These are phyloP conservation scores for Neopestalotiopsis sp. DNA, from an alignment of 2,329 filamentous ascomycete species.

Conservation along the genomic window DNA sequence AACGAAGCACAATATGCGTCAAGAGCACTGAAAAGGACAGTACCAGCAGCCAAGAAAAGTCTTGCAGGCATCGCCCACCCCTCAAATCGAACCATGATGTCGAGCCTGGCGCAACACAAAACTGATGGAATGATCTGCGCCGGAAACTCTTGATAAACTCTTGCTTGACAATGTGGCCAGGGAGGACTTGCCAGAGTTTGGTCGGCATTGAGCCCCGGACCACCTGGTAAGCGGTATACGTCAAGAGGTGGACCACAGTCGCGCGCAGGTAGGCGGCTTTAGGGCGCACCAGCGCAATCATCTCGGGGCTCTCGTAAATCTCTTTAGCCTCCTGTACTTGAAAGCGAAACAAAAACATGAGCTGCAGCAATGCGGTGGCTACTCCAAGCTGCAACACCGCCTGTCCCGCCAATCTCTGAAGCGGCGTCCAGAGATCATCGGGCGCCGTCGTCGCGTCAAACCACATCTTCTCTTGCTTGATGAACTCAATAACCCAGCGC, in stretches of 20 bases:
- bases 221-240: conserved; percentile 33
- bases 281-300: not conserved
- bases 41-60: not conserved
- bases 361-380: not conserved
- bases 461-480: conserved; percentile 4
- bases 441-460: not conserved
- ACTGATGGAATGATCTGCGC: not conserved
- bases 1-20: not conserved
- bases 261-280: conserved; percentile 22
- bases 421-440: not conserved
- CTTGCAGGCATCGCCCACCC: not conserved
- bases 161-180: not conserved
- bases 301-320: not conserved
- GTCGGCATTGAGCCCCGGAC: conserved; percentile 13
- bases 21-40: not conserved
- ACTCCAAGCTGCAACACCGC: not conserved
- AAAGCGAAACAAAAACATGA: conserved; percentile 6
- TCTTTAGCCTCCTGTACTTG: not conserved
- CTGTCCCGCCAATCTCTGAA: not conserved
- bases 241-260: conserved; percentile 29
- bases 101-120: not conserved
- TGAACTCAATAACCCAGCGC: not conserved
- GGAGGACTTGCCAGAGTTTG: not conserved
- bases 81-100: not conserved
- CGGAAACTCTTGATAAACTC: not conserved